Percentiles rank a stretch among this genome's conserved stretches.
phyloP scores from a whole-genome alignment of 2,329 filamentous ascomycete species.

The Lachnellula cervina region DNA sequence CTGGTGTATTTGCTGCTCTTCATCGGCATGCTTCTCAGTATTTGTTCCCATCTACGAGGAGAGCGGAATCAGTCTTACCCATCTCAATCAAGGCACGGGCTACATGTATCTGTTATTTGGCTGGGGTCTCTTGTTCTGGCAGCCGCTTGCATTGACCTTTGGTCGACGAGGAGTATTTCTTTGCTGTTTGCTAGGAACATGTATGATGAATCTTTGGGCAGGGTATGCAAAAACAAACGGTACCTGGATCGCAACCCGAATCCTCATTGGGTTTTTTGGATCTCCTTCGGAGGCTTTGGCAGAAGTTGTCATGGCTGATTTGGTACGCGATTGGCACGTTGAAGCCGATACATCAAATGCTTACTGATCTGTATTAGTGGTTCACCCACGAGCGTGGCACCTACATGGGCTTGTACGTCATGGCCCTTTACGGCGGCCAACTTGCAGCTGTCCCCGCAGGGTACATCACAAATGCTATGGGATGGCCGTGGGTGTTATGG shows the following conservation, averaged over 20 bases:
- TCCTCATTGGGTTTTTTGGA: conserved; percentile 15
- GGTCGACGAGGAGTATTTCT: conserved; percentile 45
- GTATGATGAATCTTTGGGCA: no score
- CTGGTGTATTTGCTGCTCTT: no score
- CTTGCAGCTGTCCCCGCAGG: conserved; percentile 42
- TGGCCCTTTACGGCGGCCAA: conserved; percentile 38
- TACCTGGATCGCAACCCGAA: conserved; percentile 22
- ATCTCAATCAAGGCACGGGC: conserved; percentile 35
- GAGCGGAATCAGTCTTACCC: no score
- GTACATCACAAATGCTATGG: conserved; percentile 46
- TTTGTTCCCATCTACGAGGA: no score
- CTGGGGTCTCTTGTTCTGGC: conserved; percentile 39
- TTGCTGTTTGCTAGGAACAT: conserved; percentile 31
- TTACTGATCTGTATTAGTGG: conserved; percentile 5
- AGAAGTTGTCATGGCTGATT: conserved; percentile 4
- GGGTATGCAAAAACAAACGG: no score
- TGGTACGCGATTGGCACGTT: conserved; percentile 14
- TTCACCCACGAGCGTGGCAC: conserved; percentile 40
- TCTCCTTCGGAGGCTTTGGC: conserved; percentile 14
- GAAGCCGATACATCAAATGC: no score
- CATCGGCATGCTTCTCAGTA: no score
- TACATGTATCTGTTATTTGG: conserved; percentile 16
- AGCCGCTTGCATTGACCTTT: conserved; percentile 45
- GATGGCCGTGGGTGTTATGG: conserved; percentile 45
- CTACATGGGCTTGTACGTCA: conserved; percentile 38